Evolutionary conservation across 2,329 filamentous ascomycete species (phyloP).

Genomic region (Nigrospora oryzae): DNA sequence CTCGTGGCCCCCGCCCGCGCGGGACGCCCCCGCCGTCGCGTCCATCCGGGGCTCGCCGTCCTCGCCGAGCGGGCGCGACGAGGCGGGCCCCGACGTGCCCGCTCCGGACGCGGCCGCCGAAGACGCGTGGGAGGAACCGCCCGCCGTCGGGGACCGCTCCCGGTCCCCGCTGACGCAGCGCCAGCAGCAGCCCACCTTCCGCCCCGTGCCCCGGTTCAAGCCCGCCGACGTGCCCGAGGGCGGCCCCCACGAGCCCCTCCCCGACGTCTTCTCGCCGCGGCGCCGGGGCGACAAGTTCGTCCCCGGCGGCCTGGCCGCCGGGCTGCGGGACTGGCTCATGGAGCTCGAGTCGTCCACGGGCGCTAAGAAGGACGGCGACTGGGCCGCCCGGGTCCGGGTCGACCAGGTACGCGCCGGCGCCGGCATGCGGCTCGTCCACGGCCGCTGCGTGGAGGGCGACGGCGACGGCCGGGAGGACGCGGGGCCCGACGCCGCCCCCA

Average conservation of each 20-base stretch:
- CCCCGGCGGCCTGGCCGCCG: slow-evolving; percentile 29
- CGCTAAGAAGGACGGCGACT: slow-evolving; percentile 10
- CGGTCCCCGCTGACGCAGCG: not conserved
- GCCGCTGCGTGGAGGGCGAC: not conserved
- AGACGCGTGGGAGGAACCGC: too few relatives aligned
- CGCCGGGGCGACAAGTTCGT: slow-evolving; percentile 24
- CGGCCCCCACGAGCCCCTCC: slow-evolving; percentile 15
- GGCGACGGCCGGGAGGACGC: not conserved
- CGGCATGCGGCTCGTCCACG: slow-evolving; percentile 19
- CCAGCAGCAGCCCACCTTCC: slow-evolving; percentile 22
- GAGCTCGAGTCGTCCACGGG: slow-evolving; percentile 26
- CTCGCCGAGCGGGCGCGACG: too few relatives aligned
- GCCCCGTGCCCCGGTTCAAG: slow-evolving; percentile 28
- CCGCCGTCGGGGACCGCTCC: too few relatives aligned
- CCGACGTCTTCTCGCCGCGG: slow-evolving; percentile 30
- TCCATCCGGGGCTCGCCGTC: too few relatives aligned
- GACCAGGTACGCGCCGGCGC: slow-evolving; percentile 12
- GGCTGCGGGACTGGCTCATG: slow-evolving; percentile 34
- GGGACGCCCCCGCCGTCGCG: not conserved
- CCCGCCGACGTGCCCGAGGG: slow-evolving; percentile 11
- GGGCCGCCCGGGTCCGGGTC: slow-evolving; percentile 11
- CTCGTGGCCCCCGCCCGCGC: slow-evolving; percentile 11
- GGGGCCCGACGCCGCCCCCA: not conserved
- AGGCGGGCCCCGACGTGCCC: too few relatives aligned
- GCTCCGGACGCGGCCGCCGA: too few relatives aligned